A percentile compares a stretch with the other conserved stretches of the same genome.
Evolutionary conservation across 768 basidiomycete species (phyloP).

Genomic region (Daedalea quercina): DNA sequence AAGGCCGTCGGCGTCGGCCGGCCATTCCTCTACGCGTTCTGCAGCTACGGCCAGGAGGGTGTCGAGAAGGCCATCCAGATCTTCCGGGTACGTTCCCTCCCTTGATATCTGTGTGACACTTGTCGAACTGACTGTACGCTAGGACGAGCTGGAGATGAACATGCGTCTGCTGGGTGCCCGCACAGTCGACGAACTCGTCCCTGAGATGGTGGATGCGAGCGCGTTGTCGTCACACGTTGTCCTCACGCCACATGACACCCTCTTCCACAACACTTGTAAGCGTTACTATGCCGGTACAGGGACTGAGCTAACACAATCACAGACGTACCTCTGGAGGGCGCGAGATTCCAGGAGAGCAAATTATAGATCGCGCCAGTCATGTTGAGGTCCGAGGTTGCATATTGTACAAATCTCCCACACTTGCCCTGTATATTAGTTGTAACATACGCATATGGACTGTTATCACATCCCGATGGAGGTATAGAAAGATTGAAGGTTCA

Average conservation of each 20-base stretch:
- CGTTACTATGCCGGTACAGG: neutral
- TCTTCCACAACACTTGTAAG: conserved; percentile 79
- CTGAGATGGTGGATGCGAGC: conserved; percentile 82
- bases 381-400: neutral
- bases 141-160: conserved; percentile 98
- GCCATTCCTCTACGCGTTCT: conserved; percentile 82
- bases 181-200: conserved; percentile 68
- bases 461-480: too few species aligned
- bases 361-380: neutral
- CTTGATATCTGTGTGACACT: neutral
- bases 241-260: conserved; percentile 57
- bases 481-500: too few species aligned
- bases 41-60: conserved; percentile 80
- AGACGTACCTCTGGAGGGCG: conserved; percentile 16
- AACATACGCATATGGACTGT: too few species aligned
- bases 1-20: conserved; percentile 81
- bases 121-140: neutral
- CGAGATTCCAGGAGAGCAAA: conserved; percentile 16
- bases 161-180: conserved; percentile 84
- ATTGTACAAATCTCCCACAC: neutral
- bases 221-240: conserved; percentile 58
- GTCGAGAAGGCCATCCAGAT: conserved; percentile 76
- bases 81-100: conserved; percentile 41
- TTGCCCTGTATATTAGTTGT: neutral
- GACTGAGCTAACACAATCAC: neutral